Evolutionary conservation across 2,329 filamentous ascomycete genomes (phyloP), one percentile per base, ranked within the genome.

Genomic region (Gaeumannomyces tritici): DNA sequence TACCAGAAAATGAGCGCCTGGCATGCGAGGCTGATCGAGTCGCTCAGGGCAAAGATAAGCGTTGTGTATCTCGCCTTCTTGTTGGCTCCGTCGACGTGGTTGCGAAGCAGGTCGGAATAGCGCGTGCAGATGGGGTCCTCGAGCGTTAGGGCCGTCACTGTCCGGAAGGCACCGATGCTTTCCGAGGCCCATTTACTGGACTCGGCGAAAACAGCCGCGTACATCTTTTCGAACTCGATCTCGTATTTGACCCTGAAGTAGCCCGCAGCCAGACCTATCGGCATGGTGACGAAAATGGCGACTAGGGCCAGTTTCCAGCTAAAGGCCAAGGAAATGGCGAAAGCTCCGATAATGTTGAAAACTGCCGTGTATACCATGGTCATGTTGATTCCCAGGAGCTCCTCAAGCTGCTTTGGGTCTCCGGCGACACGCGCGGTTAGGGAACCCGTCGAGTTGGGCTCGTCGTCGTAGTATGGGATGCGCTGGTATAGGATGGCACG

Each of bases 291-390:
- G 67, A 85, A 88, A 11, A 86, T 75, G 0, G 83, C 81, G 0
- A 93, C 86, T 0, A 91, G 74, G 0, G 87, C 84, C 11, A 93
- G 78, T 71, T 91, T 93, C 90, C 90, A 93, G 1, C 88, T 87
- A 70, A 88, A 91, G 4, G 81, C 77, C 68, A 90, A 91, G 1
- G 87, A 80, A 61, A 93, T 88, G 56, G 81, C 76, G 18, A 90
- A 73, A 9, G 83, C 84, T 0, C 88, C 89, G 11, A 84, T 68
- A 3, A 93, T 73, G 59, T 83, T 88, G 70, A 90, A 87, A 27
- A 88, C 69, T 11, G 87, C 84, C 26, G 87, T 83, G 64, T 79
- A 79, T 2, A 84, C 80, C 66, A 89, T 79, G 2, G 85, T 80
- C 79, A 88, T 83, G 69, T 88, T 87, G 57, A 82, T 75, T 6